phyloP scores from a whole-genome alignment of 345 rosid genomes.

The Dovyalis caffra region DNA sequence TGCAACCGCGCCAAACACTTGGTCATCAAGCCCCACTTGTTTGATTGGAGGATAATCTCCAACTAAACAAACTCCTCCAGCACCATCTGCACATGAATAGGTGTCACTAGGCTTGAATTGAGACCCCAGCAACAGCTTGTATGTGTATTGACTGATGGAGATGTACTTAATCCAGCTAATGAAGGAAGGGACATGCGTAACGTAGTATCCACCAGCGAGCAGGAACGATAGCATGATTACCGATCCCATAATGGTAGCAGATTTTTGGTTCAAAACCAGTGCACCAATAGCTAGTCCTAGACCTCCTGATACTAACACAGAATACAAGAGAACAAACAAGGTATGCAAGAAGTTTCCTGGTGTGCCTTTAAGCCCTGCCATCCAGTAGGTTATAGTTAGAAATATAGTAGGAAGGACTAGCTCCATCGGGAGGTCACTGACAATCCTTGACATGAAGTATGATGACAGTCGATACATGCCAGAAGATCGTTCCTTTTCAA shows the following conservation, averaged over 20 bases:
- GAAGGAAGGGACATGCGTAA: conserved; percentile 48
- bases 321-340: conserved; percentile 35
- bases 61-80: conserved; percentile 33
- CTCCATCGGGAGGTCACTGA: conserved; percentile 74
- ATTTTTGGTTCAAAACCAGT: conserved; percentile 41
- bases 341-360: conserved; percentile 42
- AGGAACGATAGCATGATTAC: conserved; percentile 40
- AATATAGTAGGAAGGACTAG: conserved; percentile 62
- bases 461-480: conserved; percentile 83
- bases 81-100: conserved; percentile 24
- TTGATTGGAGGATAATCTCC: conserved; percentile 44
- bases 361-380: conserved; percentile 59
- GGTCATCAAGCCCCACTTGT: conserved; percentile 40
- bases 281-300: conserved; percentile 62
- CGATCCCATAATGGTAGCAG: conserved; percentile 39
- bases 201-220: conserved; percentile 50
- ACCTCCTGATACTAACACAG: conserved; percentile 49
- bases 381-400: conserved; percentile 57
- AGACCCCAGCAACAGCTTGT: conserved; percentile 44
- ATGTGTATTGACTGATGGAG: conserved; percentile 41
- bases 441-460: conserved; percentile 63
- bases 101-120: conserved; percentile 38
- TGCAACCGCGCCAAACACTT: conserved; percentile 26
- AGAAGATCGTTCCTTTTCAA: conserved; percentile 76
- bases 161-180: conserved; percentile 47